These are phyloP conservation scores for Ophioceras dolichostomum DNA, from an alignment of 2,329 filamentous ascomycete species.

Conservation along the genomic window DNA sequence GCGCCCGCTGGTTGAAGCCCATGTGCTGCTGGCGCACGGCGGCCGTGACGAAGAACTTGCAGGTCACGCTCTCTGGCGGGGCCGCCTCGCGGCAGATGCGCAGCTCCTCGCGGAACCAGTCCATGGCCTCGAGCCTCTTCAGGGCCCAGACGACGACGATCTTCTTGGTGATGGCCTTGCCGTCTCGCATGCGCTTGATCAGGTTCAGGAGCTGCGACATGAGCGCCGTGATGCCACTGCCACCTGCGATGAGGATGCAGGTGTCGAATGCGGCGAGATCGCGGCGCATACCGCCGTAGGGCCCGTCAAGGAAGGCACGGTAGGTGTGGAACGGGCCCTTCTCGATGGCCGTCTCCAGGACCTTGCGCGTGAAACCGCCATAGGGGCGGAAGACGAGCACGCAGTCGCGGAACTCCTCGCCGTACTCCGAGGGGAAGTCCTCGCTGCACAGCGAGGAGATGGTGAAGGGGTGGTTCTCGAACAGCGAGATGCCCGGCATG, in stretches of 20 bases:
- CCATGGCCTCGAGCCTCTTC: slow-evolving; percentile 83
- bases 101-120: slow-evolving; percentile 95
- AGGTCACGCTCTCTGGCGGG: slow-evolving; percentile 77
- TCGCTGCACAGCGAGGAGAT: slow-evolving; percentile 87
- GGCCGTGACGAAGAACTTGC: slow-evolving; percentile 88
- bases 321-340: slow-evolving; percentile 89
- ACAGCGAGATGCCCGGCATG: slow-evolving; percentile 81
- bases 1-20: slow-evolving; percentile 27
- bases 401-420: slow-evolving; percentile 78
- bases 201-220: slow-evolving; percentile 84
- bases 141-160: slow-evolving; percentile 92
- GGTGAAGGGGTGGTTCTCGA: slow-evolving; percentile 94
- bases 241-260: slow-evolving; percentile 84
- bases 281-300: slow-evolving; percentile 88
- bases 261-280: slow-evolving; percentile 88
- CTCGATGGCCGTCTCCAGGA: slow-evolving; percentile 69
- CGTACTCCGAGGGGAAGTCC: slow-evolving; percentile 86
- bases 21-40: slow-evolving; percentile 41
- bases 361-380: slow-evolving; percentile 75
- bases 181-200: slow-evolving; percentile 94
- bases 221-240: slow-evolving; percentile 86
- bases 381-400: slow-evolving; percentile 87
- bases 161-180: slow-evolving; percentile 82
- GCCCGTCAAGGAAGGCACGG: slow-evolving; percentile 82
- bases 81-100: slow-evolving; percentile 84